Percentiles rank a stretch among this genome's conserved stretches.
Conservation (phyloP, 2,329 filamentous ascomycete species). For the Colletotrichum kahawae region DNA sequence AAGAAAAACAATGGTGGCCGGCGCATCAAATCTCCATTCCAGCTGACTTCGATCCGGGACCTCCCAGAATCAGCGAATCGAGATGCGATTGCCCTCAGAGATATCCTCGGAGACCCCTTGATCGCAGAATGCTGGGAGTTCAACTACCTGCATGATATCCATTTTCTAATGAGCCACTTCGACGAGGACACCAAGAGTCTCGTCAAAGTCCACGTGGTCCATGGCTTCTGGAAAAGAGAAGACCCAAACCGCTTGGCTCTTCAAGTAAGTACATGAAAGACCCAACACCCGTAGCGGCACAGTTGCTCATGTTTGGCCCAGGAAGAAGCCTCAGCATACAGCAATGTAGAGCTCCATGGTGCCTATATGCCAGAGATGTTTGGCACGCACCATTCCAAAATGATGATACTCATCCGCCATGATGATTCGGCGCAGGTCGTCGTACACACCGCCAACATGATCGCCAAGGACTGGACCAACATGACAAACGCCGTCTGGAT, state of each 20-base stretch:
- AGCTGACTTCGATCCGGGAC: conserved; percentile 72
- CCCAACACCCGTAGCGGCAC: background rate
- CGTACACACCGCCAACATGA: conserved; percentile 93
- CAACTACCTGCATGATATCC: conserved; percentile 68
- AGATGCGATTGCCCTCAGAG: conserved; percentile 68
- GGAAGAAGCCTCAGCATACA: conserved; percentile 64
- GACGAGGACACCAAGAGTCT: conserved; percentile 54
- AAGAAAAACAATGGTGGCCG: conserved; percentile 31
- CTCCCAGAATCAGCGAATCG: conserved; percentile 64
- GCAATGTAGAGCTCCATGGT: conserved; percentile 72
- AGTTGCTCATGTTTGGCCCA: conserved; percentile 35
- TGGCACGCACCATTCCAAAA: conserved; percentile 86
- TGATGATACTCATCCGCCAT: conserved; percentile 82
- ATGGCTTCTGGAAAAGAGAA: conserved; percentile 72
- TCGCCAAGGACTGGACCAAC: conserved; percentile 84
- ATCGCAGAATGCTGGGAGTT: conserved; percentile 77
- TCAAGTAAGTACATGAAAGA: conserved; percentile 48
- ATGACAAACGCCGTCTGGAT: conserved; percentile 86
- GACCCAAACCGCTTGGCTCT: conserved; percentile 62
- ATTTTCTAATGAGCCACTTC: conserved; percentile 60
- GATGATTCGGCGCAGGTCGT: conserved; percentile 79
- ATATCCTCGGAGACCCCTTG: conserved; percentile 76
- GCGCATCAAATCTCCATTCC: conserved; percentile 67
- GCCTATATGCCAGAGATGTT: conserved; percentile 85
- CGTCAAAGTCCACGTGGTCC: conserved; percentile 60